phyloP scores from a whole-genome alignment of 1,139 yeast genomes.

The Saccharomyces hybrid region DNA sequence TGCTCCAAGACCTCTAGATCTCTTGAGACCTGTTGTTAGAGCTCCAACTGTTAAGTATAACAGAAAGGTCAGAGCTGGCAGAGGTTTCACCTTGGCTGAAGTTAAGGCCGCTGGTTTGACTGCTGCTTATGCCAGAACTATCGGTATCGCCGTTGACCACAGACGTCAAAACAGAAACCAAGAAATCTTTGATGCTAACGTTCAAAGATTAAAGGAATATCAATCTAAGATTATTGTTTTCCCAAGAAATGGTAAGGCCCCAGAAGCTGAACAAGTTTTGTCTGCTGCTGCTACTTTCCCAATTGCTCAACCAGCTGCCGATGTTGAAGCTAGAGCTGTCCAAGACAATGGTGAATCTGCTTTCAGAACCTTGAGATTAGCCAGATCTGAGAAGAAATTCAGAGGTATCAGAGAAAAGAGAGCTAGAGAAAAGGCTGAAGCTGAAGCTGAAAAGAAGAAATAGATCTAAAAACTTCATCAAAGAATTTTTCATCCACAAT shows the following conservation, averaged over 20 bases:
- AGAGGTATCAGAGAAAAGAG: slow-evolving; percentile 96
- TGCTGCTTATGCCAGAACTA: slow-evolving; percentile 94
- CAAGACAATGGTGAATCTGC: slow-evolving; percentile 71
- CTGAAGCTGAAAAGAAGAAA: slow-evolving; percentile 99
- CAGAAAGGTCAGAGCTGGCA: slow-evolving; percentile 99
- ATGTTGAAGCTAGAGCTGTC: slow-evolving; percentile 84
- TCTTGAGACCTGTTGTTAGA: slow-evolving; percentile 96
- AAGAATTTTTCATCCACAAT: slow-evolving; percentile 5
- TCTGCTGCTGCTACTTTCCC: slow-evolving; percentile 85
- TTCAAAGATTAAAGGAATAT: slow-evolving; percentile 95
- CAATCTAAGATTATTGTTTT: slow-evolving; percentile 90
- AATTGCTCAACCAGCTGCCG: slow-evolving; percentile 69
- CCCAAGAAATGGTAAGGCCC: slow-evolving; percentile 80
- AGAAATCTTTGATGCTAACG: slow-evolving; percentile 92
- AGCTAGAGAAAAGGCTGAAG: slow-evolving; percentile 95
- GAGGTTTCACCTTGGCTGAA: slow-evolving; percentile 98
- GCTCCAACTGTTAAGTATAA: slow-evolving; percentile 98
- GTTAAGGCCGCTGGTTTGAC: slow-evolving; percentile 96
- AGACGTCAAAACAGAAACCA: slow-evolving; percentile 98
- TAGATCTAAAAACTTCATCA: slow-evolving; percentile 33
- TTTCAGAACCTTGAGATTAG: slow-evolving; percentile 90
- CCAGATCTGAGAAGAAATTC: slow-evolving; percentile 90
- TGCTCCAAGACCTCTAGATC: slow-evolving; percentile 97
- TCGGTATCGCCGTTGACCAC: slow-evolving; percentile 99
- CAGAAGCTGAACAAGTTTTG: slow-evolving; percentile 70